Base-by-base conservation (phyloP, 2,329 filamentous ascomycete species). In the Mariannaea sp. region DNA sequence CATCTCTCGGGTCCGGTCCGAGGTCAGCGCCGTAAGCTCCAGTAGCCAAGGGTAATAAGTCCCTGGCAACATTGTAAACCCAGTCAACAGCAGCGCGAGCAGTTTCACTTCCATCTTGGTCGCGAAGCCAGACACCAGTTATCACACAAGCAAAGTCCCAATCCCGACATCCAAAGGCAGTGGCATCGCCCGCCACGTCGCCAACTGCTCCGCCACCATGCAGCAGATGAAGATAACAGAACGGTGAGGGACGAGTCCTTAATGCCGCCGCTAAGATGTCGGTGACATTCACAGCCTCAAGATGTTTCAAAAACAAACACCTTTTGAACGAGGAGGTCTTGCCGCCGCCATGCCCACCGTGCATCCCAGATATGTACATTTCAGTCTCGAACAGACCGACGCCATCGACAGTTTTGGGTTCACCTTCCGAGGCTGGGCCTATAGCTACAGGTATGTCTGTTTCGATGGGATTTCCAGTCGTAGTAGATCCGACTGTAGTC, bases 241-340 rank as follows among this genome's bases (percentile, higher is more conserved):
- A 64, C 32, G 75, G 70, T 0, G 80, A 75, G 2, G 83, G 82
- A 35, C 80, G 75, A 55, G 56, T 69, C 36, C 75, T 52, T 4
- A 86, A 14, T 5, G 82, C 80, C 2, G 61, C 51, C 12, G 77
- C 49, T 38, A 87, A 68, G 5, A 60, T 59, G 1, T 70, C 40
- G 19, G 67, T 61, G 1, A 81, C 32, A 2, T 67, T 47, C 2
- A 2, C 32, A 43, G 49, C 53, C 56, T 73, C 72, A 10, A 86
- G 78, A 30, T 63, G 0, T 53, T 80, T 80, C 7, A 87, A 66
- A 60, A 87, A 86, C 24, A 87, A 35, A 64, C 84, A 87, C 60
- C 84, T 77, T 70, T 87, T 86, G 73, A 87, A 86, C 0, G 83
- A 77, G 8, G 80, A 86, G 0, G 82, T 86, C 71, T 85, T 86